Percentiles rank a stretch among this genome's conserved stretches.
Evolutionary conservation across 208 protist species (phyloP).

Genomic region (Cochliopodium minus): DNA sequence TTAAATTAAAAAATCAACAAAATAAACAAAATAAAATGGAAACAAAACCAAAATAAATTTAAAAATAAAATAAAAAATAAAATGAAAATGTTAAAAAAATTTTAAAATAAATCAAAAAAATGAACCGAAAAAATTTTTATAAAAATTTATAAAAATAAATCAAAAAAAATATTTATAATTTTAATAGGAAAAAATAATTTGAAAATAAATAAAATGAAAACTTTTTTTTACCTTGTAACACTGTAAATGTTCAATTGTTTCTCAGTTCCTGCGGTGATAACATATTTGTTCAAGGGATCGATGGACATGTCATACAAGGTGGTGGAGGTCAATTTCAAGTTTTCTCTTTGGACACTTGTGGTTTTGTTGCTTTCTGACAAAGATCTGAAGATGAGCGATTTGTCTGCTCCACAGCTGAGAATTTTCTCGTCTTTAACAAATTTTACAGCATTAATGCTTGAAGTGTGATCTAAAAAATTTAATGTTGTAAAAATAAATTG

Average conservation of each 20-base stretch:
- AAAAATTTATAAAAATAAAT: too few species aligned
- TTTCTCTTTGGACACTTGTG: not conserved
- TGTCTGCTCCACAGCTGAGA: slow-evolving; percentile 15
- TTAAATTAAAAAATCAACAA: too few species aligned
- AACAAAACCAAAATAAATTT: too few species aligned
- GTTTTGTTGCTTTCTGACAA: not conserved
- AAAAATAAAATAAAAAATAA: too few species aligned
- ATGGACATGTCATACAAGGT: slow-evolving; percentile 19
- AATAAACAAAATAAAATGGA: too few species aligned
- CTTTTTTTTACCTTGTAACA: slow-evolving; percentile 8
- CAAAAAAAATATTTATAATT: too few species aligned
- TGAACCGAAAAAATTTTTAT: too few species aligned
- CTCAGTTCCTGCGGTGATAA: slow-evolving; percentile 19
- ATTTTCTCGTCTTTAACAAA: slow-evolving; percentile 11
- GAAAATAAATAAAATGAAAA: too few species aligned
- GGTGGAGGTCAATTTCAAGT: not conserved
- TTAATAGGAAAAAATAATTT: too few species aligned
- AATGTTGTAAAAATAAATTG: too few species aligned
- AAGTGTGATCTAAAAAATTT: slow-evolving; percentile 17
- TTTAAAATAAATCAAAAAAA: too few species aligned
- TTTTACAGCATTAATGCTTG: slow-evolving; percentile 14
- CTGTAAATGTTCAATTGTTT: slow-evolving; percentile 15
- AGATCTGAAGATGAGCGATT: slow-evolving; percentile 9
- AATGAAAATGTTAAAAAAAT: too few species aligned
- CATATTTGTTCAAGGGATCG: slow-evolving; percentile 14